A percentile compares a stretch with the other conserved stretches of the same genome.
Evolutionary conservation across 2,329 filamentous ascomycete genomes (phyloP).

Genomic region (Blumeriella jaapii): DNA sequence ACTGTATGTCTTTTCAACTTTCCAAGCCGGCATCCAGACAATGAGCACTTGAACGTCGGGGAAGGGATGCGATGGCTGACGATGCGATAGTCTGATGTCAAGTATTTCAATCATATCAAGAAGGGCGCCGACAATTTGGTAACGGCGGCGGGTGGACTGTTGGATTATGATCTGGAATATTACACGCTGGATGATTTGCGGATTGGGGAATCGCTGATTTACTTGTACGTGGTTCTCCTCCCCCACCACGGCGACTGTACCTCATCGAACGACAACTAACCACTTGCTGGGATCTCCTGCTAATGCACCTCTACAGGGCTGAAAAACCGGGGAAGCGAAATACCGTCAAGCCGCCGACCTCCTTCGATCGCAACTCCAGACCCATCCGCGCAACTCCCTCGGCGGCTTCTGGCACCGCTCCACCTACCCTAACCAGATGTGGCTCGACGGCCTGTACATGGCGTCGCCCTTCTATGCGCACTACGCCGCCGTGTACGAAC

Average conservation of each 20-base stretch:
- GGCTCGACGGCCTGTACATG: slow-evolving; percentile 42
- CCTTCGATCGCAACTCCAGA: slow-evolving; percentile 35
- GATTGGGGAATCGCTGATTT: slow-evolving; percentile 29
- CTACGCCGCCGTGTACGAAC: slow-evolving; percentile 13
- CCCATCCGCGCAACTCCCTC: slow-evolving; percentile 36
- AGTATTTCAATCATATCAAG: slow-evolving; percentile 34
- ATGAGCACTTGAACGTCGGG: too few relatives aligned
- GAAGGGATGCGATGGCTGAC: too few relatives aligned
- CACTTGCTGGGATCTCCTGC: too few relatives aligned
- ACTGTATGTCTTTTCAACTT: too few relatives aligned
- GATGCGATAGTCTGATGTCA: slow-evolving; percentile 28
- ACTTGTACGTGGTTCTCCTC: slow-evolving; percentile 1
- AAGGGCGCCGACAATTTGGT: slow-evolving; percentile 37
- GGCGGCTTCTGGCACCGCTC: slow-evolving; percentile 38
- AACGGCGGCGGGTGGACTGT: slow-evolving; percentile 33
- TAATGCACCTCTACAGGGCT: too few relatives aligned
- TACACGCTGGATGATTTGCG: slow-evolving; percentile 43
- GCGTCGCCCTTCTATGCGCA: slow-evolving; percentile 27
- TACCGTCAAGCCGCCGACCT: slow-evolving; percentile 37
- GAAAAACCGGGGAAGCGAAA: slow-evolving; percentile 35
- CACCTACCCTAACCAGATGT: slow-evolving; percentile 42
- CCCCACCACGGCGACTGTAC: not conserved
- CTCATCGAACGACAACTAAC: too few relatives aligned
- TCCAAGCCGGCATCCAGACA: too few relatives aligned
- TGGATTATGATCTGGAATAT: slow-evolving; percentile 35